Conservation (phyloP, 441 rosid genomes). For the Kokia cookei region DNA sequence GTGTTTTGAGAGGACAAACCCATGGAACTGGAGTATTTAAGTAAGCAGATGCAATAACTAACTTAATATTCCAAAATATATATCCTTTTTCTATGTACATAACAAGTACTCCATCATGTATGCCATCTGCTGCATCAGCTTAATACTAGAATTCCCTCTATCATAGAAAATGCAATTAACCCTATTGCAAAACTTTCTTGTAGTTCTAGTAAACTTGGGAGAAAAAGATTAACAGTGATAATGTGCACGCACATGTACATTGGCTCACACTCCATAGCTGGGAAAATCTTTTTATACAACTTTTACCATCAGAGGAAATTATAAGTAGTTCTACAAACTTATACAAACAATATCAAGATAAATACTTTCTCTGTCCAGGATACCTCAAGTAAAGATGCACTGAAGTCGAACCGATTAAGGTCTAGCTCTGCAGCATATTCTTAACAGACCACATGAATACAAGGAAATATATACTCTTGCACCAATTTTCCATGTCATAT, state of each 20-base stretch:
- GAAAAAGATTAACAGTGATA: neutral
- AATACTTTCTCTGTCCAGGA: neutral
- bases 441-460: neutral
- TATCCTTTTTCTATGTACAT: neutral
- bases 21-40: neutral
- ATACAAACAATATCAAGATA: neutral
- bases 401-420: neutral
- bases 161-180: neutral
- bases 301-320: neutral
- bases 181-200: slow-evolving; percentile 4
- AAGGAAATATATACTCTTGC: neutral
- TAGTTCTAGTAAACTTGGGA: neutral
- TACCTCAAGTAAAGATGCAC: neutral
- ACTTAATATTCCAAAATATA: slow-evolving; percentile 1
- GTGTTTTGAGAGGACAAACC: slow-evolving; percentile 5
- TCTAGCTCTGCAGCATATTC: slow-evolving; percentile 5
- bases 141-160: neutral
- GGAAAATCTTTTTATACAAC: slow-evolving; percentile 5
- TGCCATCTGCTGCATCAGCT: neutral
- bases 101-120: neutral
- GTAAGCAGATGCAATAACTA: neutral
- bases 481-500: neutral
- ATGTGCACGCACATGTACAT: neutral
- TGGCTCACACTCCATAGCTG: neutral
- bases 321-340: neutral